Base-by-base conservation (phyloP, 768 basidiomycete species). In the Boletus rex-veris region DNA sequence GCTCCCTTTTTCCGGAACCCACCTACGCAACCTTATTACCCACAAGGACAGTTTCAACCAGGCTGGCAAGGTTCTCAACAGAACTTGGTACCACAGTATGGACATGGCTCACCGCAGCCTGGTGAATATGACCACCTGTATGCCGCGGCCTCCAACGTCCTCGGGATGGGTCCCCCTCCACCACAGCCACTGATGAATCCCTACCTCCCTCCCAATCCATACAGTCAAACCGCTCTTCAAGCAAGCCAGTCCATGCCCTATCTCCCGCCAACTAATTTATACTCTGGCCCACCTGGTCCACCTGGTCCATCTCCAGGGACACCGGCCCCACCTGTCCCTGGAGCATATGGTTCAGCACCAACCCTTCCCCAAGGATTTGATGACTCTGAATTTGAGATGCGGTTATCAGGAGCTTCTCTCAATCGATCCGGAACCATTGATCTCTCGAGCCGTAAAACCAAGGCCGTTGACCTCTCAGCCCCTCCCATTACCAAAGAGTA, bases 401-500 rank as follows among this genome's bases (percentile, higher is more conserved):
- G 87, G 24, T 12, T 56, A 50, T 49, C 63, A 1, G 82, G 80
- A 3, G 58, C 77, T 10, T 46, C 61, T 30, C 73, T 87, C 35
- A 72, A 80, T 38, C 83, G 86, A 21, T 77, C 81, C 3, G 81
- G 76, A 39, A 86, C 84, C 15, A 75, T 85, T 18, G 66, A 74
- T 33, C 78, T 77, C 18, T 77, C 80, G n/a, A 80, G 83, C 6
- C 75, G 78, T 49, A 88, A 86, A 71, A 84, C 80, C 54, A 92
- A 91, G 68, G 91, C 91, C 3, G 82, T 92, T 42, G 91, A 93
- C 68, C 75, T 92, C 53, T 82, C 77, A 37, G 80, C 88, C 0
- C 91, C 91, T 21, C 95, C 95, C 3, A 95, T 85, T 69, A 97
- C 93, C 16, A 95, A 93, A 67, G 88, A 94, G 63, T 97, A 95